Evolutionary conservation across 2,329 filamentous ascomycete species (phyloP).

Genomic region (Penicillium freii): DNA sequence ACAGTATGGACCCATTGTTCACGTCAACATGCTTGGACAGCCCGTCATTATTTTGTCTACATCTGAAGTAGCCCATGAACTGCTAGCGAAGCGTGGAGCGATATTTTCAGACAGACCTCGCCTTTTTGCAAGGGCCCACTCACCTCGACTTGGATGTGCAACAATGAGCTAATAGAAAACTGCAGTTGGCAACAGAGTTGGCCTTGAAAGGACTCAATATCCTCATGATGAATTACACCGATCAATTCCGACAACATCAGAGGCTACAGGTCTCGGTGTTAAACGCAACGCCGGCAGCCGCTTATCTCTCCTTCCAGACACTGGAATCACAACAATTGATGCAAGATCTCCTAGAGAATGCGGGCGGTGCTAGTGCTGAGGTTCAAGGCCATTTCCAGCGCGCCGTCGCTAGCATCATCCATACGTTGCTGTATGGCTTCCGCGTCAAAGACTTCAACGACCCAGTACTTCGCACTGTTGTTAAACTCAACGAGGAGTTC

Average conservation of each 20-base stretch:
- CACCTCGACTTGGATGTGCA: not conserved
- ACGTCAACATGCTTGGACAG: not conserved
- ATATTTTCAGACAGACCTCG: not conserved
- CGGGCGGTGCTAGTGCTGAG: not conserved
- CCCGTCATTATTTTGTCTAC: not conserved
- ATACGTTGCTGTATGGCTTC: not conserved
- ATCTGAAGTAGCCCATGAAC: not conserved
- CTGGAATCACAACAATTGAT: not conserved
- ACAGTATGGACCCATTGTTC: not conserved
- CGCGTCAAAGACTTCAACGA: not conserved
- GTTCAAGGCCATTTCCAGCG: not conserved
- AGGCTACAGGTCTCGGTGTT: constrained; percentile 49
- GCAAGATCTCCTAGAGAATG: not conserved
- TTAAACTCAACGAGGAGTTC: not conserved
- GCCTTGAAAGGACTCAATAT: constrained; percentile 40
- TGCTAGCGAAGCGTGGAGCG: not conserved
- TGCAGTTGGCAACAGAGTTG: constrained; percentile 14
- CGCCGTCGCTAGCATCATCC: not conserved
- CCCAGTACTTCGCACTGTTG: not conserved
- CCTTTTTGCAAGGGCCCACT: not conserved
- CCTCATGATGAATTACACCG: constrained; percentile 52
- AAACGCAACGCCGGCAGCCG: constrained; percentile 28
- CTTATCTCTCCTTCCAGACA: constrained; percentile 9
- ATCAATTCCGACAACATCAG: constrained; percentile 47
- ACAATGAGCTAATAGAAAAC: not conserved